Evolutionary conservation across 2,329 filamentous ascomycete species (phyloP), one percentile per base, ranked within the genome.

Genomic region (Monilinia polystroma): DNA sequence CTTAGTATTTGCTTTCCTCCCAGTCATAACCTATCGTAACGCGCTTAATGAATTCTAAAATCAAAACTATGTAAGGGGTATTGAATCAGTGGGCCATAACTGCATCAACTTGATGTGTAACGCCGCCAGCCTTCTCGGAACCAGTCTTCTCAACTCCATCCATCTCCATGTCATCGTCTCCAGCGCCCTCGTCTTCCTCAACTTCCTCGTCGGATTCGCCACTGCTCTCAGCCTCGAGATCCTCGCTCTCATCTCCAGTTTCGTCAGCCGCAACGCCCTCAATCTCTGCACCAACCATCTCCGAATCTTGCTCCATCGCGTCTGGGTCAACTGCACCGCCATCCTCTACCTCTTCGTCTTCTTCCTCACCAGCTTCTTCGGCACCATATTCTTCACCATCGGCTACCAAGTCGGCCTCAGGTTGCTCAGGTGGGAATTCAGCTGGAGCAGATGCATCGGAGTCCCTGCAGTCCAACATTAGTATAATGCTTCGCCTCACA

Each of bases 351-450:
- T 85, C 87, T 64, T 88, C 87, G 63, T 88, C 88, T 63, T 89
- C 87, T 70, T 89, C 87, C 47, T 89, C 89, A 58, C 92, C 92
- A 20, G 87, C 87, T 78, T 97, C 94, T 66, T 98, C 95, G 29
- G 91, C 92, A 70, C 94, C 95, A 76, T 99, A 99, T 72, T 90
- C 87, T 35, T 91, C 90, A 73, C 96, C 95, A 73, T 97, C 94
- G 54, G 90, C 90, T 63, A 86, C 84, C 55, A 90, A 84, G 76
- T 99, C 96, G 64, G 93, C 95, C 78, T 99, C 95, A 53, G 95
- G 95, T 81, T 99, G 95, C 78, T 99, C 95, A 69, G 95, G 96
- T 41, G 95, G 95, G 78, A 92, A 99, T 80, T 99, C 94, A 71
- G 95, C 89, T 2, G 95, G 95, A 41, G 95, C 95, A 77, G 93